These are phyloP conservation scores for Chytriomyces sp. DNA, from an alignment of 192 early-diverging fungal genomes.

Conservation along the genomic window DNA sequence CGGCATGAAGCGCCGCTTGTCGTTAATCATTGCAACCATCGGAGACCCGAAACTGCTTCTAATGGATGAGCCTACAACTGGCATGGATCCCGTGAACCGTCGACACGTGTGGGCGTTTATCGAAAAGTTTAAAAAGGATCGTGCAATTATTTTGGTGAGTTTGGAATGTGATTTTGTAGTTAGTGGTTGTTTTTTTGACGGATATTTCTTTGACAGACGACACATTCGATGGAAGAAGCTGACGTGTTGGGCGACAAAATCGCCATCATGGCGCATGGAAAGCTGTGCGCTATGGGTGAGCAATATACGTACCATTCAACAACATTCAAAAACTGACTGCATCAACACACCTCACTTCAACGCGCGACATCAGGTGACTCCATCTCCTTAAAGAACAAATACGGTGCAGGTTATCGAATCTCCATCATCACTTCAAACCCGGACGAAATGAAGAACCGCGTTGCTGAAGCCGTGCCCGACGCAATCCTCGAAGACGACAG, in stretches of 20 bases:
- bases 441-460: slow-evolving; percentile 48
- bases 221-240: slow-evolving; percentile 75
- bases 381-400: slow-evolving; percentile 72
- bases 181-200: no score
- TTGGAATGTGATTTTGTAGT: not conserved
- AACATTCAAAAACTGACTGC: slow-evolving; percentile 53
- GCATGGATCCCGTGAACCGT: slow-evolving; percentile 68
- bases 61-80: slow-evolving; percentile 55
- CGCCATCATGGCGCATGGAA: slow-evolving; percentile 73
- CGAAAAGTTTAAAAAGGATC: slow-evolving; percentile 61
- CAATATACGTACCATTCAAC: slow-evolving; percentile 59
- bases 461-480: slow-evolving; percentile 52
- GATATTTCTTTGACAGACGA: slow-evolving; percentile 43
- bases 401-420: slow-evolving; percentile 73
- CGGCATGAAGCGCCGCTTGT: slow-evolving; percentile 75
- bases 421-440: slow-evolving; percentile 58
- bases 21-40: slow-evolving; percentile 71
- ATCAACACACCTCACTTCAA: slow-evolving; percentile 39
- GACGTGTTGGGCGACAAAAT: slow-evolving; percentile 65
- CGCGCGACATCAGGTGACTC: slow-evolving; percentile 65
- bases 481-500: slow-evolving; percentile 66
- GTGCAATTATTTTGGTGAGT: slow-evolving; percentile 49
- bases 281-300: slow-evolving; percentile 47
- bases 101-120: slow-evolving; percentile 67
- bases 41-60: slow-evolving; percentile 69